A percentile compares a stretch with the other conserved stretches of the same genome.
These are phyloP conservation scores for Aspergillus avenaceus DNA, from an alignment of 495 filamentous ascomycete species.

Conservation along the genomic window DNA sequence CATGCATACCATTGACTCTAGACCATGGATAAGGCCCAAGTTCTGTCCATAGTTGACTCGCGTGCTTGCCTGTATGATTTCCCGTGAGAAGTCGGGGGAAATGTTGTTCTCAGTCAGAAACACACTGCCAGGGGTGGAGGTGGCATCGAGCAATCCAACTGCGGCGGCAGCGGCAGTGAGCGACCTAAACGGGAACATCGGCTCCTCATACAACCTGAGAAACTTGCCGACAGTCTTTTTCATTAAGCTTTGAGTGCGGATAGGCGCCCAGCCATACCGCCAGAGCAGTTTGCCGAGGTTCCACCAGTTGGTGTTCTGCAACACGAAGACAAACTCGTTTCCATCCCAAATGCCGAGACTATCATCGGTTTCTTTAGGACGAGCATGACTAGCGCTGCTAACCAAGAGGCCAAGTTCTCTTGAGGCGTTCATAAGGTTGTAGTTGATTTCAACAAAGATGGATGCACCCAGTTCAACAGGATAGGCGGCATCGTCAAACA, in stretches of 20 bases:
- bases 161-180: slow-evolving; percentile 62
- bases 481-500: slow-evolving; percentile 60
- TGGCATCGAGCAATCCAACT: slow-evolving; percentile 60
- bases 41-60: slow-evolving; percentile 97
- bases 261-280: slow-evolving; percentile 79
- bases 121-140: slow-evolving; percentile 65
- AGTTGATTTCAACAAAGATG: slow-evolving; percentile 87
- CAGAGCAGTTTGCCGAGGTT: slow-evolving; percentile 72
- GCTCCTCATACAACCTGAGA: slow-evolving; percentile 73
- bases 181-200: slow-evolving; percentile 77
- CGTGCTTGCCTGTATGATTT: slow-evolving; percentile 89
- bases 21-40: slow-evolving; percentile 73
- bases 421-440: slow-evolving; percentile 74
- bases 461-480: slow-evolving; percentile 87
- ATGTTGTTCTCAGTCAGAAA: slow-evolving; percentile 68
- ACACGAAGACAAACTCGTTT: slow-evolving; percentile 63
- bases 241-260: slow-evolving; percentile 69
- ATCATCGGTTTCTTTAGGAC: slow-evolving; percentile 35
- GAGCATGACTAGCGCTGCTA: slow-evolving; percentile 25
- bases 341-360: slow-evolving; percentile 86
- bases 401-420: slow-evolving; percentile 63
- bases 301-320: slow-evolving; percentile 69
- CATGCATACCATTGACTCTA: slow-evolving; percentile 94
- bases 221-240: slow-evolving; percentile 69
- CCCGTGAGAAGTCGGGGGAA: slow-evolving; percentile 60